phyloP scores from a whole-genome alignment of 2,329 filamentous ascomycete genomes.

The Arthrinium puccinioides region DNA sequence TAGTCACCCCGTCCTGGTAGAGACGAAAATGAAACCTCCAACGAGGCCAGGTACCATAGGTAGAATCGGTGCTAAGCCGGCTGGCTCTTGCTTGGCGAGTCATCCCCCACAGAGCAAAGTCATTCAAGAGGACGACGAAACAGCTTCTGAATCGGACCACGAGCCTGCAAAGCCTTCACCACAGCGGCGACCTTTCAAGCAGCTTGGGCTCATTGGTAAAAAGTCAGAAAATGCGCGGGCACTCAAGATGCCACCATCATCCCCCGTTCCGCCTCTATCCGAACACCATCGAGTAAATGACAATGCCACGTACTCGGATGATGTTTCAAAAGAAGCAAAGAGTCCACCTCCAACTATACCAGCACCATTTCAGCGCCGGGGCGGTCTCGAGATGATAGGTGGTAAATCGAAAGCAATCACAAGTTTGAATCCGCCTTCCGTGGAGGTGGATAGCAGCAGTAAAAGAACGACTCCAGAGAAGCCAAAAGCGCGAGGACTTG shows the following conservation, averaged over 20 bases:
- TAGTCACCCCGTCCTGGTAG: slow-evolving; percentile 7
- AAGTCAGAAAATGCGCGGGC: slow-evolving; percentile 7
- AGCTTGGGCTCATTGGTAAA: slow-evolving; percentile 18
- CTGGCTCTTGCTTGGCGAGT: slow-evolving; percentile 7
- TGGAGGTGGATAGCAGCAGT: slow-evolving; percentile 12
- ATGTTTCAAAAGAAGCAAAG: neutral
- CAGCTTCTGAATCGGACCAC: slow-evolving; percentile 20
- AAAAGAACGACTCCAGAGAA: neutral
- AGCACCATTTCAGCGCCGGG: slow-evolving; percentile 1
- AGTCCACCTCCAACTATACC: slow-evolving; percentile 1
- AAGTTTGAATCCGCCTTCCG: slow-evolving; percentile 3
- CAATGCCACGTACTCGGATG: slow-evolving; percentile 9
- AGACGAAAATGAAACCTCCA: slow-evolving; percentile 7
- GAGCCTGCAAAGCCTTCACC: slow-evolving; percentile 11
- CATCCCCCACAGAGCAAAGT: slow-evolving; percentile 16
- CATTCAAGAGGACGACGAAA: slow-evolving; percentile 17
- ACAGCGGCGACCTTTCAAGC: slow-evolving; percentile 5
- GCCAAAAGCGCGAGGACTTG: slow-evolving; percentile 7
- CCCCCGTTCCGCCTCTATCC: neutral
- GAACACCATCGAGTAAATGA: slow-evolving; percentile 7
- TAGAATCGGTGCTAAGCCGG: slow-evolving; percentile 6
- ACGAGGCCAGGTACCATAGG: slow-evolving; percentile 15
- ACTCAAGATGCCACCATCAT: neutral
- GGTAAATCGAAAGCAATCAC: slow-evolving; percentile 2
- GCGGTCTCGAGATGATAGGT: slow-evolving; percentile 6